Evolutionary conservation across 2,329 filamentous ascomycete species (phyloP).

Genomic region (Aspergillus jensenii): DNA sequence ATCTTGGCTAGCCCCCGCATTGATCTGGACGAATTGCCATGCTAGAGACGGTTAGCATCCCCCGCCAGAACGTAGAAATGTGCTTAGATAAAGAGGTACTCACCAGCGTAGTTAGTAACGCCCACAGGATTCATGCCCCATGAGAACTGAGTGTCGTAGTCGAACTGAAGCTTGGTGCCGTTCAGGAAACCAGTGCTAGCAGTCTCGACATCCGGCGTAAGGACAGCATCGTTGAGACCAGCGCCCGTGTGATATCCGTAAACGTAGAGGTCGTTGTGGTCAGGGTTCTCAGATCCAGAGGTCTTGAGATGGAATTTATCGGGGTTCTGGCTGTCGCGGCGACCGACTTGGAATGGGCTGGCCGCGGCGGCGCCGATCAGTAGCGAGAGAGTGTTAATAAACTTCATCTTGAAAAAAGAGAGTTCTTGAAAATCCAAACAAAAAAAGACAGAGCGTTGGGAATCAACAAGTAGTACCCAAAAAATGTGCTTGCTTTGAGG

Average conservation of each 20-base stretch:
- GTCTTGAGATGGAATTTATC: slow-evolving; percentile 38
- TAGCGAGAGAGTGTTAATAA: slow-evolving; percentile 28
- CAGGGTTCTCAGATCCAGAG: slow-evolving; percentile 20
- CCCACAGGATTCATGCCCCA: slow-evolving; percentile 32
- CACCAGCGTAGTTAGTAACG: slow-evolving; percentile 36
- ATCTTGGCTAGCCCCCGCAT: slow-evolving; percentile 28
- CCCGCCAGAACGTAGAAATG: too few species aligned
- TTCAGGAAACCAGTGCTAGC: slow-evolving; percentile 34
- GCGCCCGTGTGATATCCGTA: slow-evolving; percentile 42
- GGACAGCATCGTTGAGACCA: slow-evolving; percentile 39
- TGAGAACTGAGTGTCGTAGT: slow-evolving; percentile 26
- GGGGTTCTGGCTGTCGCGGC: slow-evolving; percentile 17
- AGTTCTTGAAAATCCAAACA: not conserved
- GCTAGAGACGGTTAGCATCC: slow-evolving; percentile 19
- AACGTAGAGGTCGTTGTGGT: slow-evolving; percentile 39
- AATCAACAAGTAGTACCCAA: not conserved
- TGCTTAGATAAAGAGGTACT: slow-evolving; percentile 14
- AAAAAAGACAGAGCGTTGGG: slow-evolving; percentile 4
- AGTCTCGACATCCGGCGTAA: slow-evolving; percentile 22
- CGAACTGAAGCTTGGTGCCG: slow-evolving; percentile 32
- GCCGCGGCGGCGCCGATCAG: slow-evolving; percentile 28
- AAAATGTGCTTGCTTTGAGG: not conserved
- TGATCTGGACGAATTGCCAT: slow-evolving; percentile 39
- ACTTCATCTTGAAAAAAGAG: slow-evolving; percentile 25
- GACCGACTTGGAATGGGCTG: slow-evolving; percentile 22